Base-by-base conservation (phyloP, 352 stramenopile genomes). In the Thalassiosira exigua region DNA sequence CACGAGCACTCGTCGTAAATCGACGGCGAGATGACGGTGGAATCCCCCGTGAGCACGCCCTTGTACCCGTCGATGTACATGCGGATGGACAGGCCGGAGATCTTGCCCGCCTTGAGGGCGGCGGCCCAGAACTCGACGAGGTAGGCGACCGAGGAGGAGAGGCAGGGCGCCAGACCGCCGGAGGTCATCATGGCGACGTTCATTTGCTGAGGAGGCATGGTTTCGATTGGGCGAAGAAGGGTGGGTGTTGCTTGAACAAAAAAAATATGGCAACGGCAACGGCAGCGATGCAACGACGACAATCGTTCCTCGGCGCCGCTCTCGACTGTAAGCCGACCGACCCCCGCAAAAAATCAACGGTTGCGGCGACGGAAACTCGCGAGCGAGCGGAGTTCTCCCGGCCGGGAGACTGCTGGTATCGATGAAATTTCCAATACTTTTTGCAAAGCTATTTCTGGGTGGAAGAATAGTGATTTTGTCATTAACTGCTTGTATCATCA, bases 121-220 rank as follows among this genome's bases (percentile, higher is more conserved):
- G 82, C 57, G 24, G 85, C 72, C 83, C 84, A 93, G 52, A 85
- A 85, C 44, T 86, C 59, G 27, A 89, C 61, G 19, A 94, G 79
- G 54, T 91, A 88, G 17, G 86, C 81, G 39, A 95, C 84, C 11
- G 77, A 86, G 12, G 75, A 85, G 1, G 73, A 82, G 17, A 95
- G 79, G 64, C 90, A 95, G 27, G 90, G 90, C 11, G 90, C 90
- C 44, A 95, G 74, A 48, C 90, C 89, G 62, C 89, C 89, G 30
- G 79, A 86, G 14, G 89, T 94, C 86, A 94, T 91, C 76, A 94
- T 90, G 50, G 81, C 89, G 5, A 94, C 86, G 79, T 93, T 92
- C 51, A 93, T 84, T 56, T 87, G 73, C 65, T 76, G 58, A 54
- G 58, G 30, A 70, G 71, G 42, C 59, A 82, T 81, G 46, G 42